Percentiles rank a stretch among this genome's conserved stretches.
Evolutionary conservation across 106 monocot genomes (phyloP).

Genomic region (Acorus calamus): DNA sequence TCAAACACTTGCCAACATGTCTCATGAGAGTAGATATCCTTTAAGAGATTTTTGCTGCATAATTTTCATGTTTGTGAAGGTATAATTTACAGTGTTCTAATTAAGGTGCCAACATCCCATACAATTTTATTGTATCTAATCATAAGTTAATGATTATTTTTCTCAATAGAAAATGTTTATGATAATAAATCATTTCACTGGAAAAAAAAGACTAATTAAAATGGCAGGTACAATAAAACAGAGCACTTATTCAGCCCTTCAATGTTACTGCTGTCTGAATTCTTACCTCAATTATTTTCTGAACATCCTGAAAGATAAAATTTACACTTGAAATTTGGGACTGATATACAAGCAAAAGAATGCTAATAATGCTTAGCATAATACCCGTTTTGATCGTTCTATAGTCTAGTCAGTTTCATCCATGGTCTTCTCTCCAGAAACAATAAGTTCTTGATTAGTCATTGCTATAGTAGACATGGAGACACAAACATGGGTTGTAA

Average conservation of each 20-base stretch:
- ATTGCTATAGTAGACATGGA: conserved; percentile 44
- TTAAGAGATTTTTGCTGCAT: no score
- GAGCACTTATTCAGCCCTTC: conserved; percentile 64
- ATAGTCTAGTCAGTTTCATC: conserved; percentile 95
- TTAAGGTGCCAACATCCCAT: no score
- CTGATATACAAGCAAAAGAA: neutral
- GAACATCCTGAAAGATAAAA: conserved; percentile 57
- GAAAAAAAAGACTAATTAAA: neutral
- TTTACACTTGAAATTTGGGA: neutral
- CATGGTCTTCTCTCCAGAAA: conserved; percentile 67
- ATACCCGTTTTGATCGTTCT: conserved; percentile 78
- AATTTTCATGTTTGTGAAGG: no score
- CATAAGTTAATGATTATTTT: no score
- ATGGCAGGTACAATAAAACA: neutral
- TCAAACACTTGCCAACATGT: no score
- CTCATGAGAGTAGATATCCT: no score
- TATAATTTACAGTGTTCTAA: no score
- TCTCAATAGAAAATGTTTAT: no score
- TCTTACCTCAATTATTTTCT: conserved; percentile 88
- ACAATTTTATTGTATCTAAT: no score
- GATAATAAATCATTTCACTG: no score
- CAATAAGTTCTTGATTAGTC: conserved; percentile 79
- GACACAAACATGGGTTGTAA: neutral
- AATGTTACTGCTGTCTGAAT: conserved; percentile 71
- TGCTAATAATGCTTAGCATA: neutral